Conservation (phyloP, 192 early-diverging fungal genomes). For the Podila epigama region DNA sequence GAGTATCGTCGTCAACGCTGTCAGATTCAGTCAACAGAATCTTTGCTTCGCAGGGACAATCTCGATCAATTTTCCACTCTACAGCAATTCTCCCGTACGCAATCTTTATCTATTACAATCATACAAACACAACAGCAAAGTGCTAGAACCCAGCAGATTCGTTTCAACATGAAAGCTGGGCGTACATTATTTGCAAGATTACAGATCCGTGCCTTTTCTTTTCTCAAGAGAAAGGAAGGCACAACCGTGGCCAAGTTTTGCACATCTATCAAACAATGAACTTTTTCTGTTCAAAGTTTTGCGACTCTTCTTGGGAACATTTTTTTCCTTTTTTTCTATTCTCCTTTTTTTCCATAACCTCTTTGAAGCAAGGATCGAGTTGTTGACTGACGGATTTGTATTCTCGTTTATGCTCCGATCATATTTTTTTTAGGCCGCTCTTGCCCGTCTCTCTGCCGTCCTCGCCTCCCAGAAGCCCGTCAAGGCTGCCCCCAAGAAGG, state of each 20-base stretch:
- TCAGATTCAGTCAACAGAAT: not conserved
- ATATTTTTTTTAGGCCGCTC: slow-evolving; percentile 61
- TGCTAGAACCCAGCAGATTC: slow-evolving; percentile 56
- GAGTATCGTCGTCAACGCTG: not conserved
- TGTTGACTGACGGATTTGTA: not conserved
- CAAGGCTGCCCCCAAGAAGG: slow-evolving; percentile 65
- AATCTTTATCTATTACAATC: not conserved
- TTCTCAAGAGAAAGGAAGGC: not conserved
- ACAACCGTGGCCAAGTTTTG: slow-evolving; percentile 13
- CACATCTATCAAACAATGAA: slow-evolving; percentile 36
- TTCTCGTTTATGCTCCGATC: too few relatives aligned
- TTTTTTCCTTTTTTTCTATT: not conserved
- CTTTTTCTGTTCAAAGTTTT: slow-evolving; percentile 47
- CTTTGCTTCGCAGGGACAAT: too few relatives aligned
- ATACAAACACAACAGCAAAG: slow-evolving; percentile 28
- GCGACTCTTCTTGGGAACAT: slow-evolving; percentile 46
- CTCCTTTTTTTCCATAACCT: not conserved
- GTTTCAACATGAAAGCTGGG: slow-evolving; percentile 49
- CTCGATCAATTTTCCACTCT: too few relatives aligned
- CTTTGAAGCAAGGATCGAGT: too few relatives aligned
- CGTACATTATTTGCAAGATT: slow-evolving; percentile 53
- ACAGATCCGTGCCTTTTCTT: slow-evolving; percentile 10
- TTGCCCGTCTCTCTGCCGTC: slow-evolving; percentile 75
- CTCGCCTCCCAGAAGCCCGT: slow-evolving; percentile 67
- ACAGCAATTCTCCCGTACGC: too few relatives aligned